Evolutionary conservation across 2,329 filamentous ascomycete species (phyloP).

Genomic region (Trichoderma semiorbis): DNA sequence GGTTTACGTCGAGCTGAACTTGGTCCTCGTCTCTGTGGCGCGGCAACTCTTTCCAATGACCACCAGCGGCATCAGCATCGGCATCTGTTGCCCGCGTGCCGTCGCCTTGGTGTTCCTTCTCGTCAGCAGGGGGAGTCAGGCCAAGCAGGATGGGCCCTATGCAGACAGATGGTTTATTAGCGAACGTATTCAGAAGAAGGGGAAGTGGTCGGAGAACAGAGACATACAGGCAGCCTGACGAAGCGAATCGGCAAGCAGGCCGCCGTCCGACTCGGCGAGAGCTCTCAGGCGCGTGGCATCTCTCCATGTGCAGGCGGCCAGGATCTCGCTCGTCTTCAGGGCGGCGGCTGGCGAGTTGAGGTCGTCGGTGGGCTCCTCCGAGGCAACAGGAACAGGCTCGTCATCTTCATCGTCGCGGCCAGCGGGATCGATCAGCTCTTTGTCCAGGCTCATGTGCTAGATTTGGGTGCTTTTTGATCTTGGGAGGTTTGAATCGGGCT

Average conservation of each 20-base stretch:
- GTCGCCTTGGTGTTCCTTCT: not conserved
- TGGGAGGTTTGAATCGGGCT: not conserved
- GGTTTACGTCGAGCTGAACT: conserved; percentile 85
- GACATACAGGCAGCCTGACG: conserved; percentile 75
- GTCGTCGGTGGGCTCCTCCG: conserved; percentile 20
- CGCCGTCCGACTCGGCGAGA: conserved; percentile 62
- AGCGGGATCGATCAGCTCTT: conserved; percentile 13
- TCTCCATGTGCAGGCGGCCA: conserved; percentile 56
- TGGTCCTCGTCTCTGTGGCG: conserved; percentile 86
- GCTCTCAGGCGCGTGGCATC: conserved; percentile 55
- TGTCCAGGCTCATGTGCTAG: conserved; percentile 21
- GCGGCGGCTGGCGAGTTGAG: conserved; percentile 14
- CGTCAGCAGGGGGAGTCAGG: conserved; percentile 14
- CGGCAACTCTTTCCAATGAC: conserved; percentile 60
- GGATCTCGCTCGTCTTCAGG: conserved; percentile 39
- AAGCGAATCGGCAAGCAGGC: conserved; percentile 63
- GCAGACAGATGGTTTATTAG: conserved; percentile 7
- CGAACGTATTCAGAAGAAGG: not conserved
- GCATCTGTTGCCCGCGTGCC: not conserved
- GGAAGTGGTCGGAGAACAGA: not conserved
- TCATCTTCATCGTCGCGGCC: conserved; percentile 10
- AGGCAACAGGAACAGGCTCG: not conserved
- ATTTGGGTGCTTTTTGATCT: not conserved
- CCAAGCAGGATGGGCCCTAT: conserved; percentile 63
- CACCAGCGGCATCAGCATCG: conserved; percentile 20